Percentiles rank a stretch among this genome's conserved stretches.
Conservation (phyloP, 116 monocot species). For the Iris pallida region DNA sequence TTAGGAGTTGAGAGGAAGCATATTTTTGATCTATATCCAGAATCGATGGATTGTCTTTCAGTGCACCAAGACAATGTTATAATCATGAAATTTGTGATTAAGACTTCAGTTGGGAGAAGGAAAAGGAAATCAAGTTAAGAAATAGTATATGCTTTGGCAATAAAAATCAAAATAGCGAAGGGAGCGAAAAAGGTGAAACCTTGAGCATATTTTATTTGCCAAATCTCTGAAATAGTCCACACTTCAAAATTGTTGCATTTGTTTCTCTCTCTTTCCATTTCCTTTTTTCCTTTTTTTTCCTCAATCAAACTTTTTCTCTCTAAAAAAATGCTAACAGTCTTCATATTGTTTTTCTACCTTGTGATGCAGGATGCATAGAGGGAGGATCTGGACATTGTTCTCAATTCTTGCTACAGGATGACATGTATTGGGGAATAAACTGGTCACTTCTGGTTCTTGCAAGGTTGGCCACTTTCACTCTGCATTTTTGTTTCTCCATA, state of each 20-base stretch:
- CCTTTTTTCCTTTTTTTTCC: not conserved
- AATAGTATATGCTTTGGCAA: no score
- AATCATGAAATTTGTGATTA: no score
- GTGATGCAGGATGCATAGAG: slow-evolving; percentile 2
- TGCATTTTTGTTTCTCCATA: not conserved
- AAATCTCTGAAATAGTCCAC: not conserved
- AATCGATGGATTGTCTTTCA: no score
- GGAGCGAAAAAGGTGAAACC: no score
- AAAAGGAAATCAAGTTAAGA: no score
- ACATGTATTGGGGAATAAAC: not conserved
- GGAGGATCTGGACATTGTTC: not conserved
- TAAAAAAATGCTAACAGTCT: not conserved
- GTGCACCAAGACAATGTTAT: no score
- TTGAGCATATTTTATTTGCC: not conserved
- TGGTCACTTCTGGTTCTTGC: not conserved
- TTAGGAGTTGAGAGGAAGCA: not conserved
- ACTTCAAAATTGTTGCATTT: not conserved
- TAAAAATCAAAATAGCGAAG: no score
- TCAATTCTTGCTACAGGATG: not conserved
- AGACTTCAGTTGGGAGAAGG: no score
- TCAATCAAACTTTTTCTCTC: not conserved
- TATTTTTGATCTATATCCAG: no score
- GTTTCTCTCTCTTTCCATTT: not conserved
- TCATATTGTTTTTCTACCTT: not conserved
- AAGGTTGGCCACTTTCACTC: slow-evolving; percentile 2